Percentiles rank a stretch among this genome's conserved stretches.
These are phyloP conservation scores for Pouteria glomerata DNA, from an alignment of 148 eudicot species.

Conservation along the genomic window DNA sequence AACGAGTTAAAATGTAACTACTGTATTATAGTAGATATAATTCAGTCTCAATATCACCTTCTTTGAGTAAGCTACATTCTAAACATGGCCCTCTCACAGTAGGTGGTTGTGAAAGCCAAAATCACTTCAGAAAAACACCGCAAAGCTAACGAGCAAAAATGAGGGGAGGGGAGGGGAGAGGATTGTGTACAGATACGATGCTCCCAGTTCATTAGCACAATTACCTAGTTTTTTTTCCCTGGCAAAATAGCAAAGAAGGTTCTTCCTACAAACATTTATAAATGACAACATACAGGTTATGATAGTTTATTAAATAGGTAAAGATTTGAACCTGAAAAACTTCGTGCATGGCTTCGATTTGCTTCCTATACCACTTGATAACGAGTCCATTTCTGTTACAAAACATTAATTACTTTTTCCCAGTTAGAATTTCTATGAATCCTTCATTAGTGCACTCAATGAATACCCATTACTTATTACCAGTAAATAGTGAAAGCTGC, in stretches of 20 bases:
- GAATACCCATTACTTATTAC: background rate
- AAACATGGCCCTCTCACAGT: background rate
- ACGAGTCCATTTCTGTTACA: conserved; percentile 76
- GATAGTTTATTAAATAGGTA: conserved; percentile 19
- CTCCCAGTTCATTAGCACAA: background rate
- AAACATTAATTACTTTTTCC: conserved; percentile 50
- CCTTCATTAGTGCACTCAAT: background rate
- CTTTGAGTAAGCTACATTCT: background rate
- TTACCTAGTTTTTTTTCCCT: background rate
- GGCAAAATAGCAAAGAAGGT: background rate
- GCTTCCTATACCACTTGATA: conserved; percentile 91
- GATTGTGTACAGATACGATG: background rate
- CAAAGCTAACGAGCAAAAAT: background rate
- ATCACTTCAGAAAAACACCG: background rate
- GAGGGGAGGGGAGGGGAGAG: background rate
- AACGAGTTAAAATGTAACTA: background rate
- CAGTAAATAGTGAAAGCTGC: background rate
- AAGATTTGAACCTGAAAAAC: conserved; percentile 64
- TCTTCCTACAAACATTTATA: background rate
- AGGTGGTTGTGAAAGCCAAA: background rate
- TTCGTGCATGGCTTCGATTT: conserved; percentile 97
- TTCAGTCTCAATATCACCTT: background rate
- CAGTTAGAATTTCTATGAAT: conserved; percentile 31
- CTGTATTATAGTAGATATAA: background rate
- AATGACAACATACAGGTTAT: background rate